phyloP scores from a whole-genome alignment of 495 filamentous ascomycete genomes.

The Neurospora discreta region DNA sequence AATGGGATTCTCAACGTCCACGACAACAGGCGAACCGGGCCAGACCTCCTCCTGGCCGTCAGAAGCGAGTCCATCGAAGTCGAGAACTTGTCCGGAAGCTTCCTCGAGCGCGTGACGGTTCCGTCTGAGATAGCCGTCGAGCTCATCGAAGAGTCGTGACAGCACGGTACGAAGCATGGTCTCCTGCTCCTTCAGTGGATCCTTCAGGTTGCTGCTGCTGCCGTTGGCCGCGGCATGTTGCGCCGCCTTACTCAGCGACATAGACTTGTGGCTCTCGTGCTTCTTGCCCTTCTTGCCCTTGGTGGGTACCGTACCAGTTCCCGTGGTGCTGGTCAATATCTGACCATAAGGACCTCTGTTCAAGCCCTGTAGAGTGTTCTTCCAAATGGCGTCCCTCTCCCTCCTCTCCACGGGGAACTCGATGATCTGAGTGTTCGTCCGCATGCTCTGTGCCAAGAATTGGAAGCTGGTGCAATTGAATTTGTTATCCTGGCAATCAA shows the following conservation, averaged over 20 bases:
- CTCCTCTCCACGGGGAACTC: constrained; percentile 15
- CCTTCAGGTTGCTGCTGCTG: not conserved
- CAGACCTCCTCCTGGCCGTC: constrained; percentile 5
- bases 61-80: constrained; percentile 7
- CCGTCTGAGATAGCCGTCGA: constrained; percentile 11
- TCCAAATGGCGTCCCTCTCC: constrained; percentile 16
- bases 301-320: not conserved
- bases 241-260: not conserved
- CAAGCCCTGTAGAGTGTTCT: constrained; percentile 11
- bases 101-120: constrained; percentile 12
- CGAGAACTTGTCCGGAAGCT: constrained; percentile 8
- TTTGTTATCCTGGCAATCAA: constrained; percentile 34
- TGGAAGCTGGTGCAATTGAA: constrained; percentile 28
- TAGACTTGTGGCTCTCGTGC: not conserved
- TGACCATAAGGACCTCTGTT: constrained; percentile 2
- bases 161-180: constrained; percentile 3
- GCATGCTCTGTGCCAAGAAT: constrained; percentile 20
- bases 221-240: not conserved
- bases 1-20: not conserved
- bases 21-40: not conserved
- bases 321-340: not conserved
- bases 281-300: not conserved
- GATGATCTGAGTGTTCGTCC: constrained; percentile 14
- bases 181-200: constrained; percentile 4
- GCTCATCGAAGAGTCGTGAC: constrained; percentile 6